Base-by-base conservation (phyloP, 2,329 filamentous ascomycete species). In the Ophiostoma piceae region DNA sequence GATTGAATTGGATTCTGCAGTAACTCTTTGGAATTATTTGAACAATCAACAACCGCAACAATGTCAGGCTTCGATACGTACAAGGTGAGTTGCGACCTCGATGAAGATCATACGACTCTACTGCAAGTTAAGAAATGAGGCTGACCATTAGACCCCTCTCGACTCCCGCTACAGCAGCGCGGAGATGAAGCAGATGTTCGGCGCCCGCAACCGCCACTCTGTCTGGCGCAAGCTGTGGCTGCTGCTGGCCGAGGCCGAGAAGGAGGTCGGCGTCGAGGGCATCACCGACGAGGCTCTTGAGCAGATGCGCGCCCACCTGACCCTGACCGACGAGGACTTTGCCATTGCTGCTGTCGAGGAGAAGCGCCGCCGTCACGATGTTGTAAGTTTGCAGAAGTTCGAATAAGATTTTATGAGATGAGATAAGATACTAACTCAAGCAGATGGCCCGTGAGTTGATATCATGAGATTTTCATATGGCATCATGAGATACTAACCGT, bases 171-270 rank as follows among this genome's bases (percentile, higher is more conserved):
- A 95, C 82, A 88, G 88, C 80, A 90, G 85, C 80, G 77, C 79
- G 73, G 90, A 91, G 80, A 94, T 95, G 90, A 85, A 89, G 75
- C 84, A 85, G 73, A 87, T 97, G 72, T 97, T 97, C 83, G 90
- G 88, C 74, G 87, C 89, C 71, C 87, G 92, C 62, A 89, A 87
- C 69, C 85, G 92, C 39, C 88, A 89, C 78, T 89, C 87, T 60
- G 92, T 88, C 69, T 96, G 92, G 92, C 88, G 93, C 73, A 85
- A 91, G 78, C 87, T 97, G 22, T 97, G 94, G 94, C 82, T 94
- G 64, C 88, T 85, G 80, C 89, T 97, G 12, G 93, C 93, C 32
- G 90, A 96, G 82, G 84, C 86, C 11, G 90, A 97, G 82, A 89
- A 88, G 78, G 90, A 94, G 79, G 85, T 96, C 1, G 92, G 92